Evolutionary conservation across 2,329 filamentous ascomycete species (phyloP), one percentile per base, ranked within the genome.

Genomic region (Exophiala lecanii-corni): DNA sequence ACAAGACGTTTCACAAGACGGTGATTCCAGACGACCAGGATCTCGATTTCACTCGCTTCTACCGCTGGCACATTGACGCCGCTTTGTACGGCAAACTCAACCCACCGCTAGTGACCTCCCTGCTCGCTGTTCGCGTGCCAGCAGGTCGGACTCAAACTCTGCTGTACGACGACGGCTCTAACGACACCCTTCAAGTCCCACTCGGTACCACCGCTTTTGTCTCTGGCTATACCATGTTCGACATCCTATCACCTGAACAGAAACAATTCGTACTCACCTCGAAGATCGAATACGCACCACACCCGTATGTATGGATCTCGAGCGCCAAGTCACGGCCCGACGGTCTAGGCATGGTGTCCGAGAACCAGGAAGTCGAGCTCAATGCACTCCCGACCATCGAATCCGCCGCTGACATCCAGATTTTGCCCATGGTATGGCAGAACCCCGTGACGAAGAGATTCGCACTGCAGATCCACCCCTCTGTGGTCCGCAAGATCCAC

Each of bases 291-390:
- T 89, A 89, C 58, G 84, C 84, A 0, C 74, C 85, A 2, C 85
- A 89, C 55, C 85, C 85, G 4, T 89, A 89, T 62, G 78, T 89
- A 49, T 91, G 85, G 85, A 89, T 89, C 82, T 79, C 74, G 45
- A 61, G 70, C 17, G 82, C 84, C 34, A 78, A 76, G 55, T 81
- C 82, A 28, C 77, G 76, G 12, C 69, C 82, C 5, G 78, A 80
- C 38, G 86, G 85, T 0, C 74, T 89, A 0, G 86, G 85, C n/a
- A 65, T 89, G 43, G 67, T 83, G 18, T 82, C 79, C 0, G 79
- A 86, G 45, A 75, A 70, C 35, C 72, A 73, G 23, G 85, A 89
- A 56, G 68, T 88, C 1, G 61, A 77, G 0, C 39, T 70, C 1
- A 64, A 65, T 2, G 72, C 83, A 3, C 71, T 89, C 0, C 84